phyloP scores from a whole-genome alignment of 2,329 filamentous ascomycete species.

The Periconia macrospinosa region DNA sequence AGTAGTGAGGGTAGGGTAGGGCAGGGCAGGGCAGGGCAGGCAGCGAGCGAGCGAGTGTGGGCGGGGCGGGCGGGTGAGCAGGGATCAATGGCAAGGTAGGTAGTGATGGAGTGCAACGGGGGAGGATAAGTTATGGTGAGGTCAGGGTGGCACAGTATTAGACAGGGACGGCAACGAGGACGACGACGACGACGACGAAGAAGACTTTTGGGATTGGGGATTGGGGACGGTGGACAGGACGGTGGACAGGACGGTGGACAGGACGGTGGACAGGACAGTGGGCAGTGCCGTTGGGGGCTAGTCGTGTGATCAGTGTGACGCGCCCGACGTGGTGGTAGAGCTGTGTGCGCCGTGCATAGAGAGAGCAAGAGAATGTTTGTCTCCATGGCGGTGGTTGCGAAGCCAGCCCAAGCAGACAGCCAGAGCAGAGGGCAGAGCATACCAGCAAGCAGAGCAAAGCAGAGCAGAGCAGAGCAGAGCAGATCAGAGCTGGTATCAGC shows the following conservation, averaged over 20 bases:
- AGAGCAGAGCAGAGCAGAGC: too few relatives aligned
- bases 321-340: conserved; percentile 42
- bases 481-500: too few relatives aligned
- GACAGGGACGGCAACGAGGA: conserved; percentile 37
- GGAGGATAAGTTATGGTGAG: conserved; percentile 44
- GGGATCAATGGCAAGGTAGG: too few relatives aligned
- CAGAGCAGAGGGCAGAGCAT: too few relatives aligned
- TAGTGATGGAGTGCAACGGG: conserved; percentile 31
- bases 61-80: too few relatives aligned
- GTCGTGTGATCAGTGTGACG: conserved; percentile 51
- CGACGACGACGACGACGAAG: conserved; percentile 4
- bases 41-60: too few relatives aligned
- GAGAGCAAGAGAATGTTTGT: conserved; percentile 43
- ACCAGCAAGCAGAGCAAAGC: too few relatives aligned
- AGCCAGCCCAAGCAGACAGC: conserved; percentile 31
- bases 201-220: too few relatives aligned
- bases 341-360: conserved; percentile 40
- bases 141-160: conserved; percentile 44
- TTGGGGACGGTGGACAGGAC: too few relatives aligned
- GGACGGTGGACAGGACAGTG: too few relatives aligned
- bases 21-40: too few relatives aligned
- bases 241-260: too few relatives aligned
- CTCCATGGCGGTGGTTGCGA: conserved; percentile 40
- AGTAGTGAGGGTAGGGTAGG: conserved; percentile 1
- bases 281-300: conserved; percentile 40